Evolutionary conservation across 139 green algal genomes (phyloP), one percentile per base, ranked within the genome.

Genomic region (Chlorella sp.): DNA sequence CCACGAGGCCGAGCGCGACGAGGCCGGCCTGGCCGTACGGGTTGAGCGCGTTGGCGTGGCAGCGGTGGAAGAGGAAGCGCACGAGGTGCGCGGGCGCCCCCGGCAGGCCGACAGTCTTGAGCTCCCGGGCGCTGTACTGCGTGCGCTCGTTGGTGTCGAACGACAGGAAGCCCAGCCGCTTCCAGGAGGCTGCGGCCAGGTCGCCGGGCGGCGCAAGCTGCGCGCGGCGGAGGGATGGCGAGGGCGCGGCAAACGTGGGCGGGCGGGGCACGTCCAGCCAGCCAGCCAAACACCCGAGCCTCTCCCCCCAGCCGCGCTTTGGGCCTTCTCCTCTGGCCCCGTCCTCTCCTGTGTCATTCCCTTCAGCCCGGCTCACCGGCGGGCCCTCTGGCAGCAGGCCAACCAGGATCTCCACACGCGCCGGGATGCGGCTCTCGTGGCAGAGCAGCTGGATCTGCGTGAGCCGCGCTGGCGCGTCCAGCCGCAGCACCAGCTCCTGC

Each of bases 351-450:
- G n/a, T n/a, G n/a, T n/a, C n/a, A n/a, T n/a, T n/a, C n/a, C n/a
- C n/a, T n/a, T n/a, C n/a, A n/a, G n/a, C n/a, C n/a, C n/a, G n/a
- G n/a, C n/a, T n/a, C n/a, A n/a, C n/a, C 61, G 82, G 80, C 45
- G 80, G 17, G 3, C 79, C 77, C 17, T 69, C 66, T 11, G 72
- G 68, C 11, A 85, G 74, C 8, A 51, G 73, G 2, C 84, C 90
- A 15, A 94, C 88, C 77, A 88, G 93, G 0, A 98, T 81, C 79
- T 98, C 94, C 12, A 97, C 82, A 58, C 88, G 89, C 0, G 81
- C 91, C 0, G 91, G 87, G 45, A 98, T 97, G 88, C 98, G 98
- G 87, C 93, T 96, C 73, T 98, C 95, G 63, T 98, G 95, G 3
- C 88, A 94, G 8, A 98, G 82, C 17, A 98, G 88, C 76, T 97